Base-by-base conservation (phyloP, 139 green algal species). In the Prasinococcaceae sp. region DNA sequence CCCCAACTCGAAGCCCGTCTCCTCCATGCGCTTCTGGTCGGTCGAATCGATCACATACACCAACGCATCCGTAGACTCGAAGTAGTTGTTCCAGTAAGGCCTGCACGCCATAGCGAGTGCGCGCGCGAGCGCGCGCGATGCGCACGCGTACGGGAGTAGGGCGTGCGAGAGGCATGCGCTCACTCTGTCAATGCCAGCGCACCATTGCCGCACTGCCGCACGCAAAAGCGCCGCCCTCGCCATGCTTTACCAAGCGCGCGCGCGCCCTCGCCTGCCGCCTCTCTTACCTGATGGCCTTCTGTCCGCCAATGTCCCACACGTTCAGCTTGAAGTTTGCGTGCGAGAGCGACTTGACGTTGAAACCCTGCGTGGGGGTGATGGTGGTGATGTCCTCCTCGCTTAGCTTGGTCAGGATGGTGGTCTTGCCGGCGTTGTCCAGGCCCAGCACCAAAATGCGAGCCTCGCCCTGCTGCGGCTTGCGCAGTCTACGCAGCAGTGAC, bases 71-170 rank as follows among this genome's bases (percentile, higher is more conserved):
- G 81, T 90, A 19, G 68, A 43, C 8, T 90, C 81, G 52, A 84
- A 90, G 65, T 90, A 90, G 65, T 90, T 90, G 1, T 76, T 67
- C 80, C 79, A 86, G 68, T 85, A 90, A 6, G 79, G 79, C 8
- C n/a, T n/a, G n/a, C n/a, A n/a, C n/a, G n/a, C n/a, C n/a, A n/a
- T n/a, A n/a, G n/a, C n/a, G n/a, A n/a, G n/a, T n/a, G n/a, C n/a
- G n/a, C n/a, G n/a, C n/a, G n/a, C n/a, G n/a, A n/a, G n/a, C n/a
- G n/a, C n/a, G n/a, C n/a, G n/a, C n/a, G n/a, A n/a, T n/a, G n/a
- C n/a, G n/a, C n/a, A n/a, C n/a, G n/a, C n/a, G n/a, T n/a, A n/a
- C n/a, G n/a, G n/a, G n/a, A n/a, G n/a, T n/a, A n/a, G n/a, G n/a
- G n/a, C n/a, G n/a, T n/a, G n/a, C n/a, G n/a, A n/a, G n/a, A n/a